These are phyloP conservation scores for Melampsora americana DNA, from an alignment of 1,284 basidiomycete genomes.

Conservation along the genomic window DNA sequence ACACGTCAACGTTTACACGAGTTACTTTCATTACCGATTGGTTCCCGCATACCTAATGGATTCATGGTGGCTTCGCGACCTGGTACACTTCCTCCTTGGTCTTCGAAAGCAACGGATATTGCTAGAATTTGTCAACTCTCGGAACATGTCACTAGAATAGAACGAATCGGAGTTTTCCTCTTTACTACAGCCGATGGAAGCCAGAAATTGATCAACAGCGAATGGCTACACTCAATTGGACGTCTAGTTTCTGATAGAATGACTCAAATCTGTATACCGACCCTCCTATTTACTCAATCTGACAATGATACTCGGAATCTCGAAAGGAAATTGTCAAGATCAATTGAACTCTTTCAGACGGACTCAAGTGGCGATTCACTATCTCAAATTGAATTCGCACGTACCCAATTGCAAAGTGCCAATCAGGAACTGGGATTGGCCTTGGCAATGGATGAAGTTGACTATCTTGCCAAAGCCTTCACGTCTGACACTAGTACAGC, in stretches of 20 bases:
- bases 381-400: conserved; percentile 47
- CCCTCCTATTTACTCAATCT: conserved; percentile 67
- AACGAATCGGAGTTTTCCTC: conserved; percentile 74
- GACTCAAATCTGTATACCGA: conserved; percentile 70
- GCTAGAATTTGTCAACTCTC: conserved; percentile 78
- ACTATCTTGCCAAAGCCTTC: conserved; percentile 88
- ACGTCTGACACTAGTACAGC: conserved; percentile 60
- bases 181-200: conserved; percentile 54
- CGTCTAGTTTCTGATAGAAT: conserved; percentile 86
- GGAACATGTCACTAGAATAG: conserved; percentile 69
- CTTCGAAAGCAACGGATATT: conserved; percentile 95
- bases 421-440: conserved; percentile 87
- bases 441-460: conserved; percentile 81
- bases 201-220: conserved; percentile 14
- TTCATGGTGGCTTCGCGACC: conserved; percentile 56
- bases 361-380: conserved; percentile 57
- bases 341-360: conserved; percentile 27
- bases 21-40: conserved; percentile 6
- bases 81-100: conserved; percentile 87
- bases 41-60: conserved; percentile 6
- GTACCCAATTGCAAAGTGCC: conserved; percentile 65
- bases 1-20: conserved; percentile 13
- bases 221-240: conserved; percentile 56
- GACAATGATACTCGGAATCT: conserved; percentile 61
- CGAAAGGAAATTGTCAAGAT: conserved; percentile 1